phyloP scores from a whole-genome alignment of 108 stramenopile species.

The Nannochloropsis salina region DNA sequence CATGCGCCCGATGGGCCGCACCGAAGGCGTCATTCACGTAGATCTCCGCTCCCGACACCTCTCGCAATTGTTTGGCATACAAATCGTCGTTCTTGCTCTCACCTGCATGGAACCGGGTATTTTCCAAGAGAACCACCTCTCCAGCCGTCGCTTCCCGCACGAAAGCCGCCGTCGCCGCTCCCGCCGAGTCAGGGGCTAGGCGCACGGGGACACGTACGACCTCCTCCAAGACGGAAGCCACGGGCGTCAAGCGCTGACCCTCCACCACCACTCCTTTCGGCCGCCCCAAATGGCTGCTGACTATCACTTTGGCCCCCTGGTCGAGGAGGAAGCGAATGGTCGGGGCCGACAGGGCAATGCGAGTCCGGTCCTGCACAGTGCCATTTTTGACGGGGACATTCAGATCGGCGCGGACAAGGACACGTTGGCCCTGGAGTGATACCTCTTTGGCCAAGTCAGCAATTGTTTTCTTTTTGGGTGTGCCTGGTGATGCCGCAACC shows the following conservation, averaged over 20 bases:
- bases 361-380: constrained; percentile 51
- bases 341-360: constrained; percentile 48
- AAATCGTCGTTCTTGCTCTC: constrained; percentile 52
- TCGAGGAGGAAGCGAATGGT: constrained; percentile 44
- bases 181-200: constrained; percentile 79
- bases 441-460: constrained; percentile 71
- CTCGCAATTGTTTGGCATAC: constrained; percentile 53
- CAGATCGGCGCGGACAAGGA: constrained; percentile 69
- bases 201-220: constrained; percentile 30
- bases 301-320: not conserved
- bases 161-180: constrained; percentile 76
- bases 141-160: constrained; percentile 62
- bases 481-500: not conserved
- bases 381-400: not conserved
- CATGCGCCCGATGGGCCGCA: constrained; percentile 96
- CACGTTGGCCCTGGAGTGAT: constrained; percentile 76
- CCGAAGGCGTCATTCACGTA: constrained; percentile 99
- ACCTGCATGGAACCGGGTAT: constrained; percentile 82
- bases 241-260: constrained; percentile 41
- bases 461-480: constrained; percentile 73
- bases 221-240: constrained; percentile 43
- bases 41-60: constrained; percentile 61
- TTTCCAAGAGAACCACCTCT: constrained; percentile 83
- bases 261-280: constrained; percentile 55
- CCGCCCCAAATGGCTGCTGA: constrained; percentile 37